Base-by-base conservation (phyloP, 164 flowering plant genomes). In the Euptelea pleiosperma region DNA sequence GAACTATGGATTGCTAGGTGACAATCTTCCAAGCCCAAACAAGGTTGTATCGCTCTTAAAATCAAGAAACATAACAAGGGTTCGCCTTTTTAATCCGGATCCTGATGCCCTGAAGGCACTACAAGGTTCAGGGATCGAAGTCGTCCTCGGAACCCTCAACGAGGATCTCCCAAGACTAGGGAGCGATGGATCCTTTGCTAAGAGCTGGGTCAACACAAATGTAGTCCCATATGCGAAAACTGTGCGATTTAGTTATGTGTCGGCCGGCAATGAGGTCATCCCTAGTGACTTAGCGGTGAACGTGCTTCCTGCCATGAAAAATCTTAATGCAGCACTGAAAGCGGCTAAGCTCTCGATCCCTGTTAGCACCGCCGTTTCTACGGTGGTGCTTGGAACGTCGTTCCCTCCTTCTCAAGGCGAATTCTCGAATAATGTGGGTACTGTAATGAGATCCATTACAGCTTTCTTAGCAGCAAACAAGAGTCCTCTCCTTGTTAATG, bases 251-350 rank as follows among this genome's bases (percentile, higher is more conserved):
- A 33, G 40, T 3, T 70, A 64, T 12, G 55, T 75, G 4, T 18
- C 66, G 1, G 79, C 63, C 0, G 76, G 79, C n/a, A 75, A 75
- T 39, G 76, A 75, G 40, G 57, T 74, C 30, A 48, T 68, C 16
- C 68, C 73, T 3, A 40, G 67, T 0, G n/a, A 28, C 2, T 50
- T 60, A 1, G 49, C 64, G 0, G 22, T 0, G 0, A 35, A 34
- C 26, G 41, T 71, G 1, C 54, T 57, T 3, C 53, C 36, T 0
- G 76, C 73, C 19, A 66, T 75, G 71, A 22, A 49, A 18, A 54
- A 65, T 18, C 42, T 68, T 4, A 14, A 59, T 33, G 34, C 21
- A 0, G 68, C 68, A 9, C 8, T 64, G n/a, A 16, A 28, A 21
- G 52, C 25, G 0, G 37, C 60, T 4, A 37, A 40, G 2, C 36